A percentile compares a stretch with the other conserved stretches of the same genome.
Conservation (phyloP, 208 protist species). For the Plasmodiophora brassicae region DNA sequence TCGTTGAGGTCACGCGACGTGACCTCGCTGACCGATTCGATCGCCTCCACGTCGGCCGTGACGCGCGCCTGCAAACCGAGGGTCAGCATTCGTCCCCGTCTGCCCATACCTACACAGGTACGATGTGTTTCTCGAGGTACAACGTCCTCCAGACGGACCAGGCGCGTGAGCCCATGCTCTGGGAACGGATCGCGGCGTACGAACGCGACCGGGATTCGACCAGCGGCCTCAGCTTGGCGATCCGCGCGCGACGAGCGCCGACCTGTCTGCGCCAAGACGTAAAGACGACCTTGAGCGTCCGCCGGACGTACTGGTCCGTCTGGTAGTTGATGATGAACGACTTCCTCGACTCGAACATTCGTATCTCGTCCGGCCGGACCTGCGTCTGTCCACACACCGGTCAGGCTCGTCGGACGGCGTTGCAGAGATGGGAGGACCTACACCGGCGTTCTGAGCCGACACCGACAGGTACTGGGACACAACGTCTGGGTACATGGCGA, state of each 20-base stretch:
- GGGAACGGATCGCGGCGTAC: neutral
- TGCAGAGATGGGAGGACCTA: too few species aligned
- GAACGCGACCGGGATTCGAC: neutral
- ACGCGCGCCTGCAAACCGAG: neutral
- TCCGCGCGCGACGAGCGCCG: neutral
- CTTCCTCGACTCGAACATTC: neutral
- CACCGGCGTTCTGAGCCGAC: too few species aligned
- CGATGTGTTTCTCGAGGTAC: too few species aligned
- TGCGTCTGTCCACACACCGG: too few species aligned
- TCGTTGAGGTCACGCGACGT: neutral
- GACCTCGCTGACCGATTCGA: neutral
- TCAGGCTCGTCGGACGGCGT: too few species aligned
- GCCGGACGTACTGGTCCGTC: neutral
- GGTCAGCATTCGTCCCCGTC: too few species aligned
- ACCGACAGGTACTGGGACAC: too few species aligned
- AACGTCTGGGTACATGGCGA: neutral
- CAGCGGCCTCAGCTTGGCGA: too few species aligned
- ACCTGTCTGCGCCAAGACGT: neutral
- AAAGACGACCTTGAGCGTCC: neutral
- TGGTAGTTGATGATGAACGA: slow-evolving; percentile 18
- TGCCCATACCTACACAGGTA: too few species aligned
- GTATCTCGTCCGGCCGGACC: neutral
- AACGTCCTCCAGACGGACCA: neutral
- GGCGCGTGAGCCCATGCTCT: neutral
- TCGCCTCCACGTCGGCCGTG: too few species aligned